Base-by-base conservation (phyloP, 805 yeast genomes). In the Saturnispora besseyi region DNA sequence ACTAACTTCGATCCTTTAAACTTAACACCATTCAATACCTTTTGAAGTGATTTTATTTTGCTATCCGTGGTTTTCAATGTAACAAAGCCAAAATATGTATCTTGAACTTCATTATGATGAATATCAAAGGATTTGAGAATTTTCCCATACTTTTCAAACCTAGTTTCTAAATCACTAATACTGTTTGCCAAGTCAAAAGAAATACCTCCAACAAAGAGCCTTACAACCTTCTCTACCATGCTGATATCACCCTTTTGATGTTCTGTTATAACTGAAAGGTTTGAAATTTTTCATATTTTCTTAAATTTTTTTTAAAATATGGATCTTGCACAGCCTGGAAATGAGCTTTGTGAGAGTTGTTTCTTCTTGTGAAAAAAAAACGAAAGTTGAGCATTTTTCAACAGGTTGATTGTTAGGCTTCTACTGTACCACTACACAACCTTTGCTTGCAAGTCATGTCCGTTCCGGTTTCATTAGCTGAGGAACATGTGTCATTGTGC, bases 1-100 rank as follows among this genome's bases (percentile, higher is more conserved):
- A 71, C 70, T 33, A 91, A 64, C 48, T 74, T 78, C 26, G 83
- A 73, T 2, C 95, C 96, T 74, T 85, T 87, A 66, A 75, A 91
- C 26, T 75, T 76, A 1, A 84, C 77, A 30, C 90, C 93, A 61
- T 87, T 77, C 55, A 87, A 74, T 0, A 84, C 70, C 6, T 67
- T 62, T 51, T 75, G 74, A 46, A 91, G 65, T 44, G 75, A 76
- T 1, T 65, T 67, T 49, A 74, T 78, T 33, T 73, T 69, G 21
- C 67, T 64, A 3, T 71, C 69, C 1, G 72, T 63, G 11, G 82
- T 63, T n/a, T 70, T 66, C 64, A 91, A 68, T 22, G 84, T 79
- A 1, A 86, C 62, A 55, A 75, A 88, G 1, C 82, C 96, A 68
- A 80, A 93, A 56, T 68, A 67, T 51, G 70, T 74, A 43, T 76